Evolutionary conservation across 2,329 filamentous ascomycete genomes (phyloP).

Genomic region (Tolypocladium tundrense): DNA sequence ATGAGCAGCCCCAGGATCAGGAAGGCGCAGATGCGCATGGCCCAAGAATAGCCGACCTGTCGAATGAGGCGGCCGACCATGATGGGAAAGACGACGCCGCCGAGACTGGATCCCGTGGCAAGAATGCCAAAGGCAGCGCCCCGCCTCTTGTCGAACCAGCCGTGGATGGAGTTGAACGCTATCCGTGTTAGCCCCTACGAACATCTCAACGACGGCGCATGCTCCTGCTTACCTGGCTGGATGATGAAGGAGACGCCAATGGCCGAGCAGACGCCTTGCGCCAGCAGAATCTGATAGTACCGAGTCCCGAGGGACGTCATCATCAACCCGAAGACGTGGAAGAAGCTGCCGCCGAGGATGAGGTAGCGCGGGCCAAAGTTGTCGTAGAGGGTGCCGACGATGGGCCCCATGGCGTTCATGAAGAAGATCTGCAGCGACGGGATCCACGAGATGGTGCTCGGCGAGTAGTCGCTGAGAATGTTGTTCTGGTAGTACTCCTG

Average conservation of each 20-base stretch:
- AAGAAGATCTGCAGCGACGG: constrained; percentile 41
- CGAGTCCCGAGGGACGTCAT: not conserved
- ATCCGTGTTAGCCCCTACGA: not conserved
- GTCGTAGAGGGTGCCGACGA: constrained; percentile 35
- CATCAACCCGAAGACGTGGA: not conserved
- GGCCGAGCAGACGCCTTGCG: not conserved
- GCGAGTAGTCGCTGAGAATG: constrained; percentile 22
- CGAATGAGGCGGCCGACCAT: constrained; percentile 19
- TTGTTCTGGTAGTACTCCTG: not conserved
- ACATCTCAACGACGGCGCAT: not conserved
- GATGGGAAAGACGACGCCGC: constrained; percentile 23
- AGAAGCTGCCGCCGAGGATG: not conserved
- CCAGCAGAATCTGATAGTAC: not conserved
- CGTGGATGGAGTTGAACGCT: not conserved
- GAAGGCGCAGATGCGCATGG: constrained; percentile 19
- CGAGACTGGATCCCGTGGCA: constrained; percentile 16
- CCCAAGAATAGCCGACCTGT: constrained; percentile 19
- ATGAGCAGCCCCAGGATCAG: not conserved
- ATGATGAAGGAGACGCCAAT: not conserved
- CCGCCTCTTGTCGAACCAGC: not conserved
- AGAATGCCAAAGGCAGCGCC: constrained; percentile 13
- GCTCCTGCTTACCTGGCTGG: not conserved
- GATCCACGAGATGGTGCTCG: constrained; percentile 45
- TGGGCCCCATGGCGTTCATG: constrained; percentile 39
- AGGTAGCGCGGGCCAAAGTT: not conserved